phyloP scores from a whole-genome alignment of 2,329 filamentous ascomycete species.

The Alternaria triticimaculans region DNA sequence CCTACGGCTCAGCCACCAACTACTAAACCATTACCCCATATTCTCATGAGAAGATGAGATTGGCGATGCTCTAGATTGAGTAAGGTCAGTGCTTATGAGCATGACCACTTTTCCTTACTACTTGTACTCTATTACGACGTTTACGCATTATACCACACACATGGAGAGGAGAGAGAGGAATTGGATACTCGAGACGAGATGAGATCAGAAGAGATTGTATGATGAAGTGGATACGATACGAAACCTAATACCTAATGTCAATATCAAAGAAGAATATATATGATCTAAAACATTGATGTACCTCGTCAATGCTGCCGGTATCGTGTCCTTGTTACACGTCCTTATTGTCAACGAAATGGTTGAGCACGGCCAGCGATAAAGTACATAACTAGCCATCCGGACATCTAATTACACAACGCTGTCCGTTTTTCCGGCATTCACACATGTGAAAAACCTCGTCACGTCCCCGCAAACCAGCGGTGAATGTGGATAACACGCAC shows the following conservation, averaged over 20 bases:
- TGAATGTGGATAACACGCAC: not conserved
- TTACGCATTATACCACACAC: slow-evolving; percentile 36
- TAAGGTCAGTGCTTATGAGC: not conserved
- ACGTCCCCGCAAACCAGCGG: not conserved
- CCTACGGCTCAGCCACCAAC: slow-evolving; percentile 24
- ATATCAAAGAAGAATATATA: not conserved
- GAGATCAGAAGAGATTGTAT: slow-evolving; percentile 7
- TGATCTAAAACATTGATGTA: not conserved
- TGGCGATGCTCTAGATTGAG: not conserved
- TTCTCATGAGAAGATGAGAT: not conserved
- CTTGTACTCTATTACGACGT: slow-evolving; percentile 13
- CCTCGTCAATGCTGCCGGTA: not conserved
- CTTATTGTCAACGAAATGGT: no score
- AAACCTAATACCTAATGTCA: slow-evolving; percentile 22
- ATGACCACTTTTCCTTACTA: not conserved
- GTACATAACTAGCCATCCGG: not conserved
- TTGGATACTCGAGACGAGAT: not conserved
- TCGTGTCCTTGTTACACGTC: not conserved
- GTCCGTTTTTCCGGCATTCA: not conserved
- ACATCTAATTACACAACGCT: no score
- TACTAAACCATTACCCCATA: slow-evolving; percentile 8
- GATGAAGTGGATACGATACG: slow-evolving; percentile 6
- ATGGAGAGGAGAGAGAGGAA: slow-evolving; percentile 3
- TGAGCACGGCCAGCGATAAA: not conserved
- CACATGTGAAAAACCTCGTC: not conserved